Evolutionary conservation across 257 asterid species (phyloP).

Genomic region (Prunella vulgaris): DNA sequence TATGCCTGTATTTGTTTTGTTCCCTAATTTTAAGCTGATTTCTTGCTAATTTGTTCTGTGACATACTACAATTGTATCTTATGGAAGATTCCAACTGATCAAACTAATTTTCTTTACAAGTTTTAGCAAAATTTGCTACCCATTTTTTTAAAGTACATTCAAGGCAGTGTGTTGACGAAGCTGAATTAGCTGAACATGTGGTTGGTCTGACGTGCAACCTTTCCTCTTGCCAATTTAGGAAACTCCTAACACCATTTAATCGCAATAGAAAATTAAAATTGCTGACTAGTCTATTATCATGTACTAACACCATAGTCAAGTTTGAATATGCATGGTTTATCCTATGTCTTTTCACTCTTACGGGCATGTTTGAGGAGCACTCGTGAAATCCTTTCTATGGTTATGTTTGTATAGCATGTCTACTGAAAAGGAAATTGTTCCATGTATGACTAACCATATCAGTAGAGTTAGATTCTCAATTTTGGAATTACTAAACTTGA

Average conservation of each 20-base stretch:
- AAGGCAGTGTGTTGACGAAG: conserved; percentile 84
- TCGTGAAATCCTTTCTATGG: neutral
- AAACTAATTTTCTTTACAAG: conserved; percentile 35
- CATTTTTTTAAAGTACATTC: conserved; percentile 66
- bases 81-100: conserved; percentile 14
- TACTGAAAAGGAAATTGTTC: neutral
- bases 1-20: neutral
- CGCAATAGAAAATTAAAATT: neutral
- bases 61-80: neutral
- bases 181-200: conserved; percentile 95
- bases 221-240: conserved; percentile 92
- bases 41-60: conserved; percentile 3
- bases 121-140: conserved; percentile 61
- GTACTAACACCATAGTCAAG: neutral
- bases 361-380: neutral
- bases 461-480: neutral
- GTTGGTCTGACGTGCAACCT: conserved; percentile 85
- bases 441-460: conserved; percentile 1
- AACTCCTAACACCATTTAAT: conserved; percentile 12
- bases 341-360: conserved; percentile 3
- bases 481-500: neutral
- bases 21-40: neutral
- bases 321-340: neutral
- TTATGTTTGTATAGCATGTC: neutral
- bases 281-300: neutral